phyloP scores from a whole-genome alignment of 371 early-diverging fungal genomes.

The Blakeslea trispora region DNA sequence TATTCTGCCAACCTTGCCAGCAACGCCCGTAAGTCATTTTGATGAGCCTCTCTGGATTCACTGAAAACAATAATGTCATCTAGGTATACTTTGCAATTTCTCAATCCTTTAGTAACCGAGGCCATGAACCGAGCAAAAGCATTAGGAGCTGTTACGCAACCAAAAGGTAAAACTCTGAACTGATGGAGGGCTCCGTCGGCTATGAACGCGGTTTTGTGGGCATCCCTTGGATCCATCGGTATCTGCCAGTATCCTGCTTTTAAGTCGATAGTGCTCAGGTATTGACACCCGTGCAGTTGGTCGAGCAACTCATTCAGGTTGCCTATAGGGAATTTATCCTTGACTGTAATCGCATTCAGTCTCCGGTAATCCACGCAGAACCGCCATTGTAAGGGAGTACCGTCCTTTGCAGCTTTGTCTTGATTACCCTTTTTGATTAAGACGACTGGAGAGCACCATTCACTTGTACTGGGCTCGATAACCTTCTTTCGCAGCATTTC shows the following conservation, averaged over 20 bases:
- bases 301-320: conserved; percentile 39
- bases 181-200: conserved; percentile 36
- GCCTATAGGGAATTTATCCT: conserved; percentile 47
- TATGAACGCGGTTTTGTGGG: conserved; percentile 33
- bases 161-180: conserved; percentile 51
- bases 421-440: conserved; percentile 58
- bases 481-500: conserved; percentile 10
- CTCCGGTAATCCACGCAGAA: conserved; percentile 31
- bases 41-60: conserved; percentile 35
- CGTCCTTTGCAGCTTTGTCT: too few relatives aligned
- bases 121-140: conserved; percentile 45
- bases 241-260: conserved; percentile 42
- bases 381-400: conserved; percentile 28
- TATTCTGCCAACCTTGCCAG: conserved; percentile 29
- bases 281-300: conserved; percentile 14
- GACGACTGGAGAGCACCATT: conserved; percentile 50
- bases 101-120: conserved; percentile 25
- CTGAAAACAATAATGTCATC: conserved; percentile 60
- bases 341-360: conserved; percentile 46
- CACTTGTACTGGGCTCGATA: conserved; percentile 25
- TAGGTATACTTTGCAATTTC: conserved; percentile 33
- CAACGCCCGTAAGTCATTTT: conserved; percentile 27
- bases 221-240: conserved; percentile 19
- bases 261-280: conserved; percentile 53
- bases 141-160: conserved; percentile 42